phyloP scores from a whole-genome alignment of 2,329 filamentous ascomycete genomes.

The Hymenoscyphus fraxineus region DNA sequence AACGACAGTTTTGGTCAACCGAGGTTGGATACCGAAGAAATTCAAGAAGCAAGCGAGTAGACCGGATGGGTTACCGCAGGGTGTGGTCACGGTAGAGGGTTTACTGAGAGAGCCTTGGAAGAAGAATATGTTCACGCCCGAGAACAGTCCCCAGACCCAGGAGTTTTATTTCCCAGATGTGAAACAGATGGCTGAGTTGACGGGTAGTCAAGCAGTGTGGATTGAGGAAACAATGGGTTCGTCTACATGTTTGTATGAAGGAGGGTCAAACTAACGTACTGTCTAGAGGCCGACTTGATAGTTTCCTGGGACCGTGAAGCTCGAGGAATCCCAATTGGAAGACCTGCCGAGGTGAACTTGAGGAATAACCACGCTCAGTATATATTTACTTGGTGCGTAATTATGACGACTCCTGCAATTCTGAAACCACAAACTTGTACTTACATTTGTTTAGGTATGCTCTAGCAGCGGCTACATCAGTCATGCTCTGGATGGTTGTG shows the following conservation, averaged over 20 bases:
- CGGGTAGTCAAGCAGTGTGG: slow-evolving; percentile 85
- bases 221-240: slow-evolving; percentile 92
- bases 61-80: slow-evolving; percentile 61
- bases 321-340: slow-evolving; percentile 84
- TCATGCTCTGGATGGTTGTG: slow-evolving; percentile 96
- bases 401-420: not conserved
- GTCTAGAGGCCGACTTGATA: slow-evolving; percentile 71
- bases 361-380: slow-evolving; percentile 97
- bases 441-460: slow-evolving; percentile 64
- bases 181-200: slow-evolving; percentile 78
- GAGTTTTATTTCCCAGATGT: slow-evolving; percentile 97
- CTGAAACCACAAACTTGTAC: not conserved
- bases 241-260: slow-evolving; percentile 22
- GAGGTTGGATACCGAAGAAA: slow-evolving; percentile 87
- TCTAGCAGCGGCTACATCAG: slow-evolving; percentile 74
- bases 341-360: slow-evolving; percentile 84
- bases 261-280: slow-evolving; percentile 16
- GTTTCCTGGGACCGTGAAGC: slow-evolving; percentile 69
- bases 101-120: slow-evolving; percentile 86
- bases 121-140: slow-evolving; percentile 96
- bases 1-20: slow-evolving; percentile 77
- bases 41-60: slow-evolving; percentile 61
- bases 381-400: slow-evolving; percentile 90
- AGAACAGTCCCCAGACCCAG: slow-evolving; percentile 76
- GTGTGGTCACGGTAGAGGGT: slow-evolving; percentile 76